Percentiles rank a stretch among this genome's conserved stretches.
These are phyloP conservation scores for Conringia planisiliqua DNA, from an alignment of 345 rosid species.

Conservation along the genomic window DNA sequence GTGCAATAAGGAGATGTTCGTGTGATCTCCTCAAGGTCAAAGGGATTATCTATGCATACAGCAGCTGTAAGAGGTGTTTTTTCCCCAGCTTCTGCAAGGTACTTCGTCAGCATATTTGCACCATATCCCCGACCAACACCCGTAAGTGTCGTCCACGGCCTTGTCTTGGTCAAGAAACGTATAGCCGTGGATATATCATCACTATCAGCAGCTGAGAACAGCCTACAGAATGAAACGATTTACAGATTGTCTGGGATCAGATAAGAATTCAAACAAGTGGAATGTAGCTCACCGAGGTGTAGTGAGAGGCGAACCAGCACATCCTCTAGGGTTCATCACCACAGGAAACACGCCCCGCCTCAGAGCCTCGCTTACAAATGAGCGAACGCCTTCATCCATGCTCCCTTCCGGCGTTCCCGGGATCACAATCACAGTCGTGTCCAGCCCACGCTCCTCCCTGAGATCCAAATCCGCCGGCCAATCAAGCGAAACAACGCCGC, in stretches of 20 bases:
- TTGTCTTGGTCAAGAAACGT: conserved; percentile 65
- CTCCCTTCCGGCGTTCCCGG: conserved; percentile 88
- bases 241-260: neutral
- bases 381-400: conserved; percentile 48
- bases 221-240: conserved; percentile 54
- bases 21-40: conserved; percentile 88
- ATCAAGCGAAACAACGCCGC: conserved; percentile 81
- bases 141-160: conserved; percentile 90
- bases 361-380: conserved; percentile 62
- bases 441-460: conserved; percentile 73
- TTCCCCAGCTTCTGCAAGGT: conserved; percentile 86
- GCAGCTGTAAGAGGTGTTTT: conserved; percentile 83
- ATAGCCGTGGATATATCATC: conserved; percentile 82
- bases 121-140: conserved; percentile 90
- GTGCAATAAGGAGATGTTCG: conserved; percentile 49
- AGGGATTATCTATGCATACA: conserved; percentile 85
- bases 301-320: conserved; percentile 91
- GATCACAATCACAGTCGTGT: conserved; percentile 71
- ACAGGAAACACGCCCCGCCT: conserved; percentile 71
- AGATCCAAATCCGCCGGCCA: conserved; percentile 85
- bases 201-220: conserved; percentile 96
- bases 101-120: conserved; percentile 87
- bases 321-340: conserved; percentile 98
- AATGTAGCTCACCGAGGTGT: conserved; percentile 61
- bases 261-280: neutral